Base-by-base conservation (phyloP, 2,329 filamentous ascomycete species). In the Pseudogymnoascus sp. region DNA sequence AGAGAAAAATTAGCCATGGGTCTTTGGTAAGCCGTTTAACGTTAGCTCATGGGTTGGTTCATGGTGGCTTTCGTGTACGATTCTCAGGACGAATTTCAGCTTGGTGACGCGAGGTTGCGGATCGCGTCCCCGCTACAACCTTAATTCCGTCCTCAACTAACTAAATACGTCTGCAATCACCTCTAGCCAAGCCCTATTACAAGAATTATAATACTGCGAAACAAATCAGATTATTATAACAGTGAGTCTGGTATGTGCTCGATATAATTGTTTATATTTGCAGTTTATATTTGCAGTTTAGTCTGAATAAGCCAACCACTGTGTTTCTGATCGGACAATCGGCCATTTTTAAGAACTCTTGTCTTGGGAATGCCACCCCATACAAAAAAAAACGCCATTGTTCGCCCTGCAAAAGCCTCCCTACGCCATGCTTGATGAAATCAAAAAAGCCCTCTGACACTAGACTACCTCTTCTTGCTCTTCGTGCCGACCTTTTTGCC, bases 401-500 rank as follows among this genome's bases (percentile, higher is more conserved):
- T 54, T 54, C 47, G 47, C 47, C 47, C 28, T 54, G 28, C 47
- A 54, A 54, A 54, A 54, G 47, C 47, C 47, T 54, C 18, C 47
- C 47, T 54, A 54, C 47, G 47, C 47, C 47, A 54, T 54, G 47
- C 47, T 54, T 32, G n/a, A 54, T 54, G 47, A 54, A 54, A 54
- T 54, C n/a, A 32, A 32, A 54, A 54, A 54, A 54, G 18, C n/a
- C 16, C 25, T 32, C n/a, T 54, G 16, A 54, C 47, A 16, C 25
- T 54, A 22, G 25, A 18, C 28, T 54, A 54, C 47, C 28, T 57
- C 64, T 69, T 68, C 62, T 66, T 67, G 65, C 69, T 72, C 65
- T 68, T 70, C 73, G 77, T 79, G 69, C 76, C 78, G 65, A 74
- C 74, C 60, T 73, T 75, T 65, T 76, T 72, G 64, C 77, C 77